These are phyloP conservation scores for Pleurotus eryngii DNA, from an alignment of 768 basidiomycete species.

Conservation along the genomic window DNA sequence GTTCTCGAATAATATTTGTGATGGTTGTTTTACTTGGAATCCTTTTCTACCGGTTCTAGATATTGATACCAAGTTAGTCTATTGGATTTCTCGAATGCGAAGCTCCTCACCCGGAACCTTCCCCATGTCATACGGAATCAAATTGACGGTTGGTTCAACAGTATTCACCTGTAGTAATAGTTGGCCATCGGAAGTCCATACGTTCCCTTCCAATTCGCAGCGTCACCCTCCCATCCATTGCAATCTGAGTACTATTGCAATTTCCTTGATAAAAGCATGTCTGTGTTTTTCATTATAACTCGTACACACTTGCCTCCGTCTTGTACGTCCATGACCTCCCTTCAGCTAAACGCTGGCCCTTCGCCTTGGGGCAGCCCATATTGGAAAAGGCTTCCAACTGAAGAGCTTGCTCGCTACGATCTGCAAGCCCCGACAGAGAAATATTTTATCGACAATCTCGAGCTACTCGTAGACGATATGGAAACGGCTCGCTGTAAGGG, in stretches of 20 bases:
- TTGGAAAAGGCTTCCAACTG: neutral
- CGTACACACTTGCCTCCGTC: too few relatives aligned
- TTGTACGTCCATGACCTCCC: neutral
- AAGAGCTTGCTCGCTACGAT: neutral
- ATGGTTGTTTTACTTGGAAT: conserved; percentile 20
- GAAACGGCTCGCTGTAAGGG: neutral
- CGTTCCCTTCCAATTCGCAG: too few relatives aligned
- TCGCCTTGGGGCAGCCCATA: neutral
- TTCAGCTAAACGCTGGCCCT: neutral
- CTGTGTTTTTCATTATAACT: too few relatives aligned
- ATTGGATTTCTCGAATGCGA: neutral
- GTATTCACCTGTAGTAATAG: too few relatives aligned
- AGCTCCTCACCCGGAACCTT: neutral
- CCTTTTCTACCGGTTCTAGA: conserved; percentile 12
- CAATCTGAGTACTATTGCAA: too few relatives aligned
- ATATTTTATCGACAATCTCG: neutral
- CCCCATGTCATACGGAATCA: neutral
- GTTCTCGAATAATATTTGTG: conserved; percentile 13
- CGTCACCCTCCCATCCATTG: too few relatives aligned
- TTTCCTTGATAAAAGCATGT: too few relatives aligned
- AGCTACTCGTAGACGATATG: neutral
- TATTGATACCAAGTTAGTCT: neutral
- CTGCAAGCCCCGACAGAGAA: neutral
- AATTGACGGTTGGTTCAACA: neutral
- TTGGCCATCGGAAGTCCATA: too few relatives aligned